Evolutionary conservation across 768 basidiomycete genomes (phyloP).

Genomic region (Collybiopsis luxurians): DNA sequence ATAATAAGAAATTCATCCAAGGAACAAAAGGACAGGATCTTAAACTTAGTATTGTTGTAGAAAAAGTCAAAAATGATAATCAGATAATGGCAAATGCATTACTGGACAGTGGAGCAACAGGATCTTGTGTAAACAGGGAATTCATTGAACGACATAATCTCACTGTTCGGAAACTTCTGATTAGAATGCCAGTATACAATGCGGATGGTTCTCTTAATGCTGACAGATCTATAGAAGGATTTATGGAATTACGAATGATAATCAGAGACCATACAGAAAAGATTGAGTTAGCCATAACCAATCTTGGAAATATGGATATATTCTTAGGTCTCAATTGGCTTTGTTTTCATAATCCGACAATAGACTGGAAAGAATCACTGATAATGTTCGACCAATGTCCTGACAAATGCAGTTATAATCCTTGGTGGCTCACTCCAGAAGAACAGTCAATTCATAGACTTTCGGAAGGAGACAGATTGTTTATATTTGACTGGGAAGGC

Average conservation of each 20-base stretch:
- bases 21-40: not conserved
- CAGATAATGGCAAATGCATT: no score
- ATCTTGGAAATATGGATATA: slow-evolving; percentile 4
- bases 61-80: no score
- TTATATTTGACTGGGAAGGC: no score
- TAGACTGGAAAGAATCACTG: not conserved
- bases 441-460: not conserved
- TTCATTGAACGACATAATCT: not conserved
- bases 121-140: no score
- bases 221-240: not conserved
- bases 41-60: no score
- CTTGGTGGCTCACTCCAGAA: not conserved
- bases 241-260: not conserved
- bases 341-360: slow-evolving; percentile 1
- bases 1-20: not conserved
- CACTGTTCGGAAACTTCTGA: not conserved
- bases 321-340: slow-evolving; percentile 11
- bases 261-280: not conserved
- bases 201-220: not conserved
- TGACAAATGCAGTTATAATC: not conserved
- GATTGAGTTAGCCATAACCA: not conserved
- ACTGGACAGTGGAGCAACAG: no score
- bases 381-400: slow-evolving; percentile 1
- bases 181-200: not conserved
- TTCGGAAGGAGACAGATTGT: no score